Conservation (phyloP, 345 rosid genomes). For the Sonneratia caseolaris region DNA sequence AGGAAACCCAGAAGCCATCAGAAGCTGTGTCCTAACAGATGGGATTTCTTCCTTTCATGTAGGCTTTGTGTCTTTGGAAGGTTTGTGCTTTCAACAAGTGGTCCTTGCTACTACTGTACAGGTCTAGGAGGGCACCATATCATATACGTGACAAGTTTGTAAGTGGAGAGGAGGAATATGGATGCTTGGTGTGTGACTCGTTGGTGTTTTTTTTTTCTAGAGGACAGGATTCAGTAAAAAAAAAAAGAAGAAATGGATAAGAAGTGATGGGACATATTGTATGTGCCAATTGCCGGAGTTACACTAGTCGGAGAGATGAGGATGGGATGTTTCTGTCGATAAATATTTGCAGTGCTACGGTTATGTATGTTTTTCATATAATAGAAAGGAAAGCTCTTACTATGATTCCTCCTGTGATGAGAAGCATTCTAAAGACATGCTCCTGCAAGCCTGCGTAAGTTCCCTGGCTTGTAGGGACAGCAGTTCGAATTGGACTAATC, state of each 20-base stretch:
- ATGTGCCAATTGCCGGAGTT: background rate
- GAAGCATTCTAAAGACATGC: no score
- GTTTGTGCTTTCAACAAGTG: background rate
- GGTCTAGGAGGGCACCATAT: background rate
- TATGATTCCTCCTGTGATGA: no score
- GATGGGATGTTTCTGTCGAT: background rate
- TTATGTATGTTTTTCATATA: no score
- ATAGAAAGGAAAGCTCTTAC: no score
- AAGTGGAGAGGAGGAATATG: no score
- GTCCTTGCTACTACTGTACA: background rate
- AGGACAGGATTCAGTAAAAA: no score
- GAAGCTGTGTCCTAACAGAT: background rate
- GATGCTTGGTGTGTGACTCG: no score
- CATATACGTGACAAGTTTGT: background rate
- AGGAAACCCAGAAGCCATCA: background rate
- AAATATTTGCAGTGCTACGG: background rate
- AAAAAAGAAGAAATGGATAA: background rate
- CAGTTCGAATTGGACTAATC: no score
- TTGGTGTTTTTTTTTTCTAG: no score
- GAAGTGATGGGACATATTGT: background rate
- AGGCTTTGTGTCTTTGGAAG: background rate
- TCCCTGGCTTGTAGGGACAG: no score
- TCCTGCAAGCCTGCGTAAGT: no score
- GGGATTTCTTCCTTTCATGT: background rate
- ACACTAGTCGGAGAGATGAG: background rate